These are phyloP conservation scores for Litsea cubeba DNA, from an alignment of 164 flowering plant genomes.

Conservation along the genomic window DNA sequence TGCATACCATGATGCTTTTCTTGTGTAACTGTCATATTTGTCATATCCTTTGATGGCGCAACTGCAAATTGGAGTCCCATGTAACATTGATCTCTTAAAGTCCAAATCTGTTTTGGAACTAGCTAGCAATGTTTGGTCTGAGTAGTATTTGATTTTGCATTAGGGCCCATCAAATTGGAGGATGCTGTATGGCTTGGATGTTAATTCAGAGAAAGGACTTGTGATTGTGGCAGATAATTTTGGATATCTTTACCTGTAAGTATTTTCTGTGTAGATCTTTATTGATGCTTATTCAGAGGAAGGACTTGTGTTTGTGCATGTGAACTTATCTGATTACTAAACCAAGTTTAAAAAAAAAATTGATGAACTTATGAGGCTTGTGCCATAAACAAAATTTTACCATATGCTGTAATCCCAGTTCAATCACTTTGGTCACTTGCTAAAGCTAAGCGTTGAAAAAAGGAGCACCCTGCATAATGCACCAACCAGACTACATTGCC, in stretches of 20 bases:
- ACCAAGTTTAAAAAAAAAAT: no score
- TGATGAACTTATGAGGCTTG: no score
- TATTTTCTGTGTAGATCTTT: slow-evolving; percentile 4
- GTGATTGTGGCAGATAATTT: slow-evolving; percentile 87
- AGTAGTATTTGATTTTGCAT: slow-evolving; percentile 6
- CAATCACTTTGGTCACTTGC: no score
- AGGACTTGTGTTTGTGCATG: not conserved
- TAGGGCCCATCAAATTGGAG: slow-evolving; percentile 86
- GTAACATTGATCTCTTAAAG: not conserved
- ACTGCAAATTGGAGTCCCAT: not conserved
- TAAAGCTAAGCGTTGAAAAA: no score
- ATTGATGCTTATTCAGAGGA: not conserved
- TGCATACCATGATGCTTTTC: not conserved
- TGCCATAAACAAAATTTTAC: no score
- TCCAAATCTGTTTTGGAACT: not conserved
- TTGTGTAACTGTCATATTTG: not conserved
- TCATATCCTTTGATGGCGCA: not conserved
- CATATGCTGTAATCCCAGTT: no score
- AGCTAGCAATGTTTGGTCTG: not conserved
- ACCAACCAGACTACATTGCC: no score
- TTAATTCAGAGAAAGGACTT: slow-evolving; percentile 61
- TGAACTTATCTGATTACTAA: no score
- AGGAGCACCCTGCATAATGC: no score
- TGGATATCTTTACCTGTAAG: slow-evolving; percentile 76
- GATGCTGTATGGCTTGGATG: slow-evolving; percentile 95